Conservation (phyloP, 1,284 basidiomycete species). For the Pseudomicrostroma phylloplanum region DNA sequence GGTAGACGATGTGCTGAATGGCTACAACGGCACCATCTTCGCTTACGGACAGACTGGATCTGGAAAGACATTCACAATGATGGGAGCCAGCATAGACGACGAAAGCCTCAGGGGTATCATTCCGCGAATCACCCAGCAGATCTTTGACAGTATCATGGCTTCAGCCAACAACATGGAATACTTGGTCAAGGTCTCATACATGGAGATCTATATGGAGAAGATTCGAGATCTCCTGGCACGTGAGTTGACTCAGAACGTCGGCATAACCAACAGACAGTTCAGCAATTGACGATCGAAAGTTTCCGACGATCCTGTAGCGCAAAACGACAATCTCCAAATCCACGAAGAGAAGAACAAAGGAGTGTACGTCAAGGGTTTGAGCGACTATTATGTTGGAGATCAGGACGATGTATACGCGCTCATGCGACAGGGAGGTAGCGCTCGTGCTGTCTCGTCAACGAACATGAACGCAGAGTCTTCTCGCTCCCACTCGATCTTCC, state of each 20-base stretch:
- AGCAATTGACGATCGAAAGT: neutral
- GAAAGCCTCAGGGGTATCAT: constrained; percentile 75
- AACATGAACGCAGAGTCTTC: constrained; percentile 99
- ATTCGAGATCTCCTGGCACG: constrained; percentile 93
- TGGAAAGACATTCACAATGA: constrained; percentile 56
- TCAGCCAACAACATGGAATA: constrained; percentile 95
- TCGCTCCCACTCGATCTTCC: constrained; percentile 96
- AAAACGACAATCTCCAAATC: constrained; percentile 96
- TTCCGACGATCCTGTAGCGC: constrained; percentile 59
- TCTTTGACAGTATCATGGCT: constrained; percentile 93
- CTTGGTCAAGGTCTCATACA: constrained; percentile 98
- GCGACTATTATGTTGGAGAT: constrained; percentile 88
- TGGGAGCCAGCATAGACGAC: constrained; percentile 89
- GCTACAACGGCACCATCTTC: constrained; percentile 85
- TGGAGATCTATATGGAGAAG: constrained; percentile 98
- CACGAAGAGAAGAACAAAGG: constrained; percentile 97
- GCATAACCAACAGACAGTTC: neutral
- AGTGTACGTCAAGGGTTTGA: constrained; percentile 95
- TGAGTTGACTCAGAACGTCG: constrained; percentile 55
- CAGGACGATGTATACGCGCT: constrained; percentile 86
- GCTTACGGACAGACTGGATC: constrained; percentile 92
- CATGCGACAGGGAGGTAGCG: constrained; percentile 88
- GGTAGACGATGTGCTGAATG: constrained; percentile 77
- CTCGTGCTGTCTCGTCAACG: constrained; percentile 87
- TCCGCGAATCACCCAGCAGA: constrained; percentile 96